These are phyloP conservation scores for Cephalotrichum gorgonifer DNA, from an alignment of 2,329 filamentous ascomycete species.

Conservation along the genomic window DNA sequence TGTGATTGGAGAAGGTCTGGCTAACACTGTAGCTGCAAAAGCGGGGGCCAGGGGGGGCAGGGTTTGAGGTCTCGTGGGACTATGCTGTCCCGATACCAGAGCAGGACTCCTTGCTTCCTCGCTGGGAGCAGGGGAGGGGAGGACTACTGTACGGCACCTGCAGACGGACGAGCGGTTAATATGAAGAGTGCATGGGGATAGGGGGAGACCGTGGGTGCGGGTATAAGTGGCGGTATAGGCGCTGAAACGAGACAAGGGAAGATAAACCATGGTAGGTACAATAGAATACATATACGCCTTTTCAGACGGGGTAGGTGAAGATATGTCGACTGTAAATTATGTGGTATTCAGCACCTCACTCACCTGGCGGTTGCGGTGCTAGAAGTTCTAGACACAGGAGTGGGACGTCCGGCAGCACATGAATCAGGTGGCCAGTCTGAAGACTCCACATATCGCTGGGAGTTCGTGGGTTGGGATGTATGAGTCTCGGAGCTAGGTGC, in stretches of 20 bases:
- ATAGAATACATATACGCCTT: neutral
- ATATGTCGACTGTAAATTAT: too few species aligned
- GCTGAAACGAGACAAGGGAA: neutral
- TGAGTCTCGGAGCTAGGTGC: too few species aligned
- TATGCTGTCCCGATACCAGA: neutral
- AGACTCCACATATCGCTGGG: too few species aligned
- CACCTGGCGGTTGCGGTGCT: too few species aligned
- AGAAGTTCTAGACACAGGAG: too few species aligned
- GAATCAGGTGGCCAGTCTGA: too few species aligned
- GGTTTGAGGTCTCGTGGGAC: neutral
- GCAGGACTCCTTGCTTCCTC: slow-evolving; percentile 1
- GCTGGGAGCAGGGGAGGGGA: slow-evolving; percentile 1
- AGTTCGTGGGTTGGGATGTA: too few species aligned
- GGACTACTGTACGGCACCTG: neutral
- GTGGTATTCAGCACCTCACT: too few species aligned
- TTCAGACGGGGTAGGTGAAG: neutral
- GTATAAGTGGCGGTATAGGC: neutral
- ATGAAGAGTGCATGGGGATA: neutral
- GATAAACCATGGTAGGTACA: neutral
- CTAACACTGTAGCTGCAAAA: neutral
- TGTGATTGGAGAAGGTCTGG: neutral
- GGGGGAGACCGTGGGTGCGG: neutral
- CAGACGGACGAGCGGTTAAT: neutral
- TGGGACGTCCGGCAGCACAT: too few species aligned
- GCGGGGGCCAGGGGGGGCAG: neutral